Evolutionary conservation across 73 alveolate species (phyloP).

Genomic region (Stentor coeruleus): DNA sequence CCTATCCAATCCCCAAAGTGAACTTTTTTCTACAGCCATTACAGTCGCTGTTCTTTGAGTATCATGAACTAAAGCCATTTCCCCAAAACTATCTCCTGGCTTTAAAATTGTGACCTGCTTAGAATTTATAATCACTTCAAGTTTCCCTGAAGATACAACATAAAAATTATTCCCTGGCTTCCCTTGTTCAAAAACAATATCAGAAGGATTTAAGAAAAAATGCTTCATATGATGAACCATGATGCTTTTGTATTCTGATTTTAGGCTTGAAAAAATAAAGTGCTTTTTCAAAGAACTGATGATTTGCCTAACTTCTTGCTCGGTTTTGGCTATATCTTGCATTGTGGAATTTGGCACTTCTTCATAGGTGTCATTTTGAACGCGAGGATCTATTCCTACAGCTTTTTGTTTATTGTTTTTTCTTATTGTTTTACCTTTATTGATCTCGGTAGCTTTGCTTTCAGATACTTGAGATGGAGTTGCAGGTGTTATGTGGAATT

Average conservation of each 20-base stretch:
- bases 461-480: too few species aligned
- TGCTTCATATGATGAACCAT: conserved; percentile 15
- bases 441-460: too few species aligned
- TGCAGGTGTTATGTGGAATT: too few species aligned
- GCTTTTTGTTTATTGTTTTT: too few species aligned
- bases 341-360: too few species aligned
- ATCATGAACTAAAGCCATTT: conserved; percentile 87
- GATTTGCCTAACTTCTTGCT: background rate
- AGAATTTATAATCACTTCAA: background rate
- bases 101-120: conserved; percentile 13
- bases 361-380: too few species aligned
- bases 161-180: conserved; percentile 17
- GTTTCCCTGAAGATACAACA: background rate
- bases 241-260: background rate
- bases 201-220: background rate
- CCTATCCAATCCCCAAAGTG: conserved; percentile 83
- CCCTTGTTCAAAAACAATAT: background rate
- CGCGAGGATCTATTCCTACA: too few species aligned
- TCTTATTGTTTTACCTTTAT: too few species aligned
- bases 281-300: background rate
- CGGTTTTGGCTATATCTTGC: too few species aligned
- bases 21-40: conserved; percentile 66
- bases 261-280: background rate
- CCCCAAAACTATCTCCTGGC: conserved; percentile 91
- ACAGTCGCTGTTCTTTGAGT: conserved; percentile 87